A percentile compares a stretch with the other conserved stretches of the same genome.
These are phyloP conservation scores for Sporothrix globosa DNA, from an alignment of 2,329 filamentous ascomycete species.

Conservation along the genomic window DNA sequence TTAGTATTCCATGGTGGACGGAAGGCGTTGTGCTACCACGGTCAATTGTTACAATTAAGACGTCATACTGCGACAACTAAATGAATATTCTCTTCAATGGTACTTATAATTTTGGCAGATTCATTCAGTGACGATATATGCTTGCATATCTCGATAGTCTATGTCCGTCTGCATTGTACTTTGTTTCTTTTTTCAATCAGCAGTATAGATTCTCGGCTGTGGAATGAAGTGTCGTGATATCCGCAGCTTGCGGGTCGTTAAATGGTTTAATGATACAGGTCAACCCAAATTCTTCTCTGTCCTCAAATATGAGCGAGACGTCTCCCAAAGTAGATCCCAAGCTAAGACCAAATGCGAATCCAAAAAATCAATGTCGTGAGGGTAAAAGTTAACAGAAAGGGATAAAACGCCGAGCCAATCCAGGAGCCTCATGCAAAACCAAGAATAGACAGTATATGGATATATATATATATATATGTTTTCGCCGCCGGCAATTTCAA, in stretches of 20 bases:
- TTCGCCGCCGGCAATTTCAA: neutral
- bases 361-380: neutral
- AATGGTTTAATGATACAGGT: slow-evolving; percentile 13
- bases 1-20: neutral
- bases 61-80: neutral
- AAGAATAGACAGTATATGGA: slow-evolving; percentile 12
- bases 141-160: neutral
- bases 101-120: no score
- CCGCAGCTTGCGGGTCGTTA: slow-evolving; percentile 1
- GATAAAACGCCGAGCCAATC: slow-evolving; percentile 5
- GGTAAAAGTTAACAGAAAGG: neutral
- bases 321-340: neutral
- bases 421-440: slow-evolving; percentile 9
- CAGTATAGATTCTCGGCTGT: slow-evolving; percentile 15
- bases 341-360: neutral
- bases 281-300: neutral
- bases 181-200: neutral
- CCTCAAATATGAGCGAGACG: slow-evolving; percentile 13
- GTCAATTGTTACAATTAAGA: no score
- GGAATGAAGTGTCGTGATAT: neutral
- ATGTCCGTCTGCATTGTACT: neutral
- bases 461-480: neutral
- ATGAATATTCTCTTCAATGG: no score
- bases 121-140: neutral
- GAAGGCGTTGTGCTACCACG: neutral